Conservation (phyloP, 495 filamentous ascomycete genomes). For the Clavariopsis aquatica region DNA sequence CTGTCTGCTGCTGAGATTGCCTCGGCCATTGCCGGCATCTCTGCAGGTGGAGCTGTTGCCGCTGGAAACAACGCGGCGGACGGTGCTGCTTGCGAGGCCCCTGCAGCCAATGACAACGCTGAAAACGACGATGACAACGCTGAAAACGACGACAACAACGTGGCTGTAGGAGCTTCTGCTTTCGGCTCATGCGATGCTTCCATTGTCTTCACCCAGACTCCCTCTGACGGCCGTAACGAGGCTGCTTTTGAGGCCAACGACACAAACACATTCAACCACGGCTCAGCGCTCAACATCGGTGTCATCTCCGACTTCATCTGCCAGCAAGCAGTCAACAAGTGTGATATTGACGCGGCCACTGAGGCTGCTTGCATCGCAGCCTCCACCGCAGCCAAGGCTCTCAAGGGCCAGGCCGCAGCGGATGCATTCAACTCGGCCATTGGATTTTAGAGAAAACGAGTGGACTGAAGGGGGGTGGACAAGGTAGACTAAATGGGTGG, state of each 20-base stretch:
- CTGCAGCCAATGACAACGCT: neutral
- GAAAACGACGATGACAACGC: no score
- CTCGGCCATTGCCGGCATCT: conserved; percentile 52
- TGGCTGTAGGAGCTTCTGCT: conserved; percentile 44
- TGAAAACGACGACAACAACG: neutral
- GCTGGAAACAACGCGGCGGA: conserved; percentile 5
- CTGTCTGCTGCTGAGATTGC: conserved; percentile 57
- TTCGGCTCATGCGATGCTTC: conserved; percentile 53
- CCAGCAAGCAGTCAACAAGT: conserved; percentile 53
- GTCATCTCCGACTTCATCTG: conserved; percentile 61
- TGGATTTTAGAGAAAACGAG: conserved; percentile 19
- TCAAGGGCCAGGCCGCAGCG: conserved; percentile 57
- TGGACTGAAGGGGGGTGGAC: neutral
- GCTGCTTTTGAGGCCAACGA: conserved; percentile 56
- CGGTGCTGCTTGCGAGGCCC: neutral
- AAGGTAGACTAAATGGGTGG: neutral
- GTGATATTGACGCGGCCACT: conserved; percentile 52
- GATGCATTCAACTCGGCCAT: conserved; percentile 57
- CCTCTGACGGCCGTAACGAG: conserved; percentile 56
- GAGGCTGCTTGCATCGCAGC: conserved; percentile 53
- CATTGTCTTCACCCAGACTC: conserved; percentile 54
- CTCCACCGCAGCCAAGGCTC: conserved; percentile 45
- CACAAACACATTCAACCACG: conserved; percentile 58
- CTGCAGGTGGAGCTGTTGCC: conserved; percentile 24
- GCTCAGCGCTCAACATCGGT: conserved; percentile 57